Conservation (phyloP, 257 asterid species). For the Capsicum chinense region DNA sequence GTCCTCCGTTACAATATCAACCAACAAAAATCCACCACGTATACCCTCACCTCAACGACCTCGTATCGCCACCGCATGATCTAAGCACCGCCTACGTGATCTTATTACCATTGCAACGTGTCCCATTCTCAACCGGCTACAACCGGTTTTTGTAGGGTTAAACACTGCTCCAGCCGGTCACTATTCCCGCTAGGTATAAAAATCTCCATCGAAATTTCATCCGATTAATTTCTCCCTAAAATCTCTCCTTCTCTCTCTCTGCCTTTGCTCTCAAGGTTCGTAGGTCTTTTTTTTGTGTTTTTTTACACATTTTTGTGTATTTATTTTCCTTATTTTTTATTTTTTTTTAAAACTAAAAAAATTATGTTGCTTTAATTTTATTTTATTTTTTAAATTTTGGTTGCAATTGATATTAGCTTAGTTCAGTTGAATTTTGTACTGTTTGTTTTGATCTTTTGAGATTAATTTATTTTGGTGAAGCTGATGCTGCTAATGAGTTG, state of each 20-base stretch:
- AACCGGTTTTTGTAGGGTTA: conserved; percentile 43
- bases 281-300: conserved; percentile 34
- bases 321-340: neutral
- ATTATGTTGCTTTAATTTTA: neutral
- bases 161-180: conserved; percentile 55
- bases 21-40: conserved; percentile 57
- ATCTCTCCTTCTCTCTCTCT: conserved; percentile 39
- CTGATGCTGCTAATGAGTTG: conserved; percentile 31
- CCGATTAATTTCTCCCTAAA: conserved; percentile 35
- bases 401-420: neutral
- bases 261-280: conserved; percentile 48
- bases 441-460: conserved; percentile 46
- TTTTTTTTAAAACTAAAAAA: neutral
- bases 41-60: conserved; percentile 32
- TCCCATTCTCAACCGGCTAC: conserved; percentile 37
- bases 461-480: conserved; percentile 19
- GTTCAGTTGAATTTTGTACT: conserved; percentile 2
- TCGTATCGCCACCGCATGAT: conserved; percentile 62
- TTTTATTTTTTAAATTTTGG: neutral
- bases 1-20: neutral
- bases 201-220: neutral
- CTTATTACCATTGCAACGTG: conserved; percentile 47
- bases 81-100: conserved; percentile 43
- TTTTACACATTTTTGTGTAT: conserved; percentile 15
- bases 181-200: conserved; percentile 70